Conservation (phyloP, 208 protist genomes). For the Vickermania spadyakhi region DNA sequence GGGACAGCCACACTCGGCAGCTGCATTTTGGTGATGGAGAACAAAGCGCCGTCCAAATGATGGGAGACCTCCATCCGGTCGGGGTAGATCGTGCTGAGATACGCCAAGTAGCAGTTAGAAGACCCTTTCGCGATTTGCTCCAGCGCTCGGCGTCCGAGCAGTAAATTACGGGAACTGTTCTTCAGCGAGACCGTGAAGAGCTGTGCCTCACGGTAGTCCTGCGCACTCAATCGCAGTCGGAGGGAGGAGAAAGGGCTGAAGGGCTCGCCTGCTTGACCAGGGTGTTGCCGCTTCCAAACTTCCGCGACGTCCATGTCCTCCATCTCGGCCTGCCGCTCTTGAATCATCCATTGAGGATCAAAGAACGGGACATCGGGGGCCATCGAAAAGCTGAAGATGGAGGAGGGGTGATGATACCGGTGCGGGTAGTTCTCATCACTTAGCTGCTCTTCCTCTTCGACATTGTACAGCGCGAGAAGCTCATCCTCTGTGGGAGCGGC, state of each 20-base stretch:
- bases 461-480: neutral
- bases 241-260: conserved; percentile 21
- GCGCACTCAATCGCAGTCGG: conserved; percentile 47
- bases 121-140: conserved; percentile 48
- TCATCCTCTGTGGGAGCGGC: conserved; percentile 1
- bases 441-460: conserved; percentile 43
- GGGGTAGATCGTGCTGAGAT: conserved; percentile 67
- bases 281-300: neutral
- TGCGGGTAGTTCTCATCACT: conserved; percentile 80
- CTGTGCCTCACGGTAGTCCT: conserved; percentile 47
- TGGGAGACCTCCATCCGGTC: conserved; percentile 47
- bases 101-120: conserved; percentile 51
- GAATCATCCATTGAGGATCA: conserved; percentile 32
- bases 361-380: conserved; percentile 33
- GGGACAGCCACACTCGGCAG: neutral
- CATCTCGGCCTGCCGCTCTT: conserved; percentile 45
- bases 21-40: conserved; percentile 34
- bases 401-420: conserved; percentile 63
- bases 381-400: conserved; percentile 49
- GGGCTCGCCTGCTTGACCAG: neutral
- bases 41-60: conserved; percentile 35
- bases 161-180: conserved; percentile 56
- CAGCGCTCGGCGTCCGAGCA: conserved; percentile 50
- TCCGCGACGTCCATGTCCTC: conserved; percentile 12
- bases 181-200: conserved; percentile 77